phyloP scores from a whole-genome alignment of 1,139 yeast genomes.

The Diutina pseudorugosa region DNA sequence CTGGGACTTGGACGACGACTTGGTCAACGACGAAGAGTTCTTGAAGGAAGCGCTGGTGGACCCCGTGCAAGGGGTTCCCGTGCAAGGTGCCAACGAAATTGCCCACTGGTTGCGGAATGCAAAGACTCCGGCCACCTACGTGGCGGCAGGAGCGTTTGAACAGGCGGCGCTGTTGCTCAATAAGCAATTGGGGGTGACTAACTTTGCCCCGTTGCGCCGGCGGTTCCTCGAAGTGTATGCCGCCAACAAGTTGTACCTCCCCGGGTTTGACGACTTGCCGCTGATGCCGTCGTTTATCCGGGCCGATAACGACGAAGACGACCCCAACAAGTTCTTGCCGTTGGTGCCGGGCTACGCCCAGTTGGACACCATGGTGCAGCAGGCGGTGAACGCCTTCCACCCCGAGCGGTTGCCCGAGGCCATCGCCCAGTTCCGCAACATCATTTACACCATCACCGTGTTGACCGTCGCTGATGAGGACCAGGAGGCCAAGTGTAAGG shows the following conservation, averaged over 20 bases:
- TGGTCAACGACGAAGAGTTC: slow-evolving; percentile 13
- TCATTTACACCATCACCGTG: slow-evolving; percentile 66
- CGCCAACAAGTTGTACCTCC: slow-evolving; percentile 62
- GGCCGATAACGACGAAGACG: slow-evolving; percentile 46
- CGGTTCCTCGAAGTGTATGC: slow-evolving; percentile 79
- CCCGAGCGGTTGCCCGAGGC: slow-evolving; percentile 77
- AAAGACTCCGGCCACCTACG: slow-evolving; percentile 82
- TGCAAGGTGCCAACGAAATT: slow-evolving; percentile 37
- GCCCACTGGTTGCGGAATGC: slow-evolving; percentile 84
- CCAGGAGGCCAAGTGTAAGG: slow-evolving; percentile 66
- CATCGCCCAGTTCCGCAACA: slow-evolving; percentile 62
- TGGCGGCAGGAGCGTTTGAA: slow-evolving; percentile 94
- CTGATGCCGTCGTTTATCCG: slow-evolving; percentile 62
- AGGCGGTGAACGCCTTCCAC: slow-evolving; percentile 75
- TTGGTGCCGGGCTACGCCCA: slow-evolving; percentile 61
- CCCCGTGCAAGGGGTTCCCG: slow-evolving; percentile 17
- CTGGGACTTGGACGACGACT: slow-evolving; percentile 40
- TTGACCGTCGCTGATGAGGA: slow-evolving; percentile 61
- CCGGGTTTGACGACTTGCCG: slow-evolving; percentile 61
- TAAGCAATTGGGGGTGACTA: slow-evolving; percentile 77
- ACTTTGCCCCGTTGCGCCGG: slow-evolving; percentile 77
- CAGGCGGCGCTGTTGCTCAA: slow-evolving; percentile 87
- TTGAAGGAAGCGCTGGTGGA: not conserved
- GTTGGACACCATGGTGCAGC: slow-evolving; percentile 53
- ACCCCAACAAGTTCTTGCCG: slow-evolving; percentile 47